Conservation (phyloP, 1,139 yeast species). For the Geotrichum fermentans region DNA sequence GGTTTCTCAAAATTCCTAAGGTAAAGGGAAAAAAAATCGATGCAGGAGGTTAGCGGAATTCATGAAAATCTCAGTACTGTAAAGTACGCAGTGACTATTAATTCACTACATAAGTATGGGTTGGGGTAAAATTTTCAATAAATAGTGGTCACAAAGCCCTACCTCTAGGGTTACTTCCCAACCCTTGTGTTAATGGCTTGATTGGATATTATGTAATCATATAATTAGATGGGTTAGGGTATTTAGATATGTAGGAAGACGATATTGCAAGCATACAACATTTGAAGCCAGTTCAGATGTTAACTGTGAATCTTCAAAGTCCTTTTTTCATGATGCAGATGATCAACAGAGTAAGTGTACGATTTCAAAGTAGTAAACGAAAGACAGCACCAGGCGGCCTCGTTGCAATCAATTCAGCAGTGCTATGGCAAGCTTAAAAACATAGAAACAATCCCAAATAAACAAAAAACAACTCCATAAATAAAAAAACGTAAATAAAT, state of each 20-base stretch:
- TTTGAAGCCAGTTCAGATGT: no score
- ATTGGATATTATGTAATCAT: no score
- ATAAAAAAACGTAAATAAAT: slow-evolving; percentile 1
- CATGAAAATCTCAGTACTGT: neutral
- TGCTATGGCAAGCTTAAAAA: no score
- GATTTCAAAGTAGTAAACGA: no score
- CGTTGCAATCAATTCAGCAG: no score
- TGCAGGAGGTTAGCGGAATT: neutral
- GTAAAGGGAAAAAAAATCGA: slow-evolving; percentile 9
- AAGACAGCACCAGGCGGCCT: no score
- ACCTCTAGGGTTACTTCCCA: neutral
- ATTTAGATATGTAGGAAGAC: neutral
- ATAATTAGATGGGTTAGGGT: no score
- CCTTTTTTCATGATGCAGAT: no score
- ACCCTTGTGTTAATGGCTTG: neutral
- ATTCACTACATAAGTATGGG: neutral
- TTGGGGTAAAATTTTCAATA: neutral
- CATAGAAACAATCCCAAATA: no score
- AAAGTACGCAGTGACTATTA: neutral
- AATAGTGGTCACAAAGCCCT: slow-evolving; percentile 1
- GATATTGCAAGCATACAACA: neutral
- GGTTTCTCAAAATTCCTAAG: slow-evolving; percentile 15
- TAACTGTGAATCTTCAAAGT: no score
- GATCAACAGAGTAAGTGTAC: no score
- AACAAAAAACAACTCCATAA: neutral